phyloP scores from a whole-genome alignment of 169 alveolate species.

The Cryptosporidium sp. region DNA sequence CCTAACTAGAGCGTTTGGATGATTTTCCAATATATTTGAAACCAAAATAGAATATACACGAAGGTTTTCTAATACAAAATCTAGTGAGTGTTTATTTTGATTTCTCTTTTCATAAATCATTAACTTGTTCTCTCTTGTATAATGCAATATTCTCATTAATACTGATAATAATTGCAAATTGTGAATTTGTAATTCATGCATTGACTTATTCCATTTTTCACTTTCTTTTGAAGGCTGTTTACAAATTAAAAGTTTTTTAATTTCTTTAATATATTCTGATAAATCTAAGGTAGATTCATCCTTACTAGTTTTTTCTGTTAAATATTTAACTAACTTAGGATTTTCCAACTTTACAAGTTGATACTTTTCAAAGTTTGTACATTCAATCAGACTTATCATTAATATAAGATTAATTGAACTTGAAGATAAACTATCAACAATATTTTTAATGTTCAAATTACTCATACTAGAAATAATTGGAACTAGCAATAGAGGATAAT shows the following conservation, averaged over 20 bases:
- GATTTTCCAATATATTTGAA: slow-evolving; percentile 35
- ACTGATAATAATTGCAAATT: slow-evolving; percentile 42
- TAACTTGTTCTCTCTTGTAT: slow-evolving; percentile 50
- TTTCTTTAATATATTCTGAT: background rate
- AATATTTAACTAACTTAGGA: background rate
- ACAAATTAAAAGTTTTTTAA: background rate
- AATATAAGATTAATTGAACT: slow-evolving; percentile 1
- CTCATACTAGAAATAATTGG: slow-evolving; percentile 45
- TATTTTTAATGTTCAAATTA: slow-evolving; percentile 18
- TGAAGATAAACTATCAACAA: slow-evolving; percentile 8
- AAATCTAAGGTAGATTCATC: background rate
- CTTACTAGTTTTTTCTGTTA: background rate
- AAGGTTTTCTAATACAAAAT: slow-evolving; percentile 43
- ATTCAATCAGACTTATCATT: slow-evolving; percentile 23
- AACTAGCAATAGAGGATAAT: slow-evolving; percentile 4
- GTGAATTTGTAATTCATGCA: slow-evolving; percentile 25
- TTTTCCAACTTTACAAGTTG: slow-evolving; percentile 18
- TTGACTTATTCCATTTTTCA: background rate
- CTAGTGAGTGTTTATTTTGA: slow-evolving; percentile 1
- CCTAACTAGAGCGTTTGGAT: slow-evolving; percentile 51
- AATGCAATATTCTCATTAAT: slow-evolving; percentile 39
- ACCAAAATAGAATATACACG: slow-evolving; percentile 25
- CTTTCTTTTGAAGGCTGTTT: slow-evolving; percentile 8
- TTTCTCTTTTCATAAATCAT: slow-evolving; percentile 30
- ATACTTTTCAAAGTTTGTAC: slow-evolving; percentile 9